Percentiles rank a stretch among this genome's conserved stretches.
Conservation (phyloP, 73 alveolate genomes). For the Urostyla sp. region DNA sequence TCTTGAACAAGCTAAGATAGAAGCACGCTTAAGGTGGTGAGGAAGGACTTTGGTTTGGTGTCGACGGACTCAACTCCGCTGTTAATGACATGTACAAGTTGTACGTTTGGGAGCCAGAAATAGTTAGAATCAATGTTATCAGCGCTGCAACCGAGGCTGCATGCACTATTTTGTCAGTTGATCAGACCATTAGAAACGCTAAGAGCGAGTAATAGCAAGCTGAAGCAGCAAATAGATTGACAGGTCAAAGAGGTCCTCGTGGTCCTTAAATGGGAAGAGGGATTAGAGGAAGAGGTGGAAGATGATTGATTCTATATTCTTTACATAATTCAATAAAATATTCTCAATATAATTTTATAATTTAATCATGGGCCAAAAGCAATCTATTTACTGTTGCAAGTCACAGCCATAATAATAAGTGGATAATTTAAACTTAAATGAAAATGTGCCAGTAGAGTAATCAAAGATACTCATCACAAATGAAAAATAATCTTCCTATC, state of each 20-base stretch:
- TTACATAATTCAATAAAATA: too few relatives aligned
- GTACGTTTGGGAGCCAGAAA: constrained; percentile 72
- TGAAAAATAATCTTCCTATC: too few relatives aligned
- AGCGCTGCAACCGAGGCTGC: constrained; percentile 90
- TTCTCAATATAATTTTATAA: too few relatives aligned
- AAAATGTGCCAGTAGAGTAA: too few relatives aligned
- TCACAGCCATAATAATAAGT: too few relatives aligned
- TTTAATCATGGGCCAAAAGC: too few relatives aligned
- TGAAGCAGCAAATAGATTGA: constrained; percentile 58
- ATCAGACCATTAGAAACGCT: constrained; percentile 94
- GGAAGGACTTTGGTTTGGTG: constrained; percentile 95
- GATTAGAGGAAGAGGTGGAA: constrained; percentile 63
- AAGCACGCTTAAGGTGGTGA: constrained; percentile 92
- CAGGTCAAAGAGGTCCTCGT: constrained; percentile 15
- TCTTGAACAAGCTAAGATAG: constrained; percentile 91
- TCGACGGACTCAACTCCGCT: constrained; percentile 83
- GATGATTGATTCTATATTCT: too few relatives aligned
- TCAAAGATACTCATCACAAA: too few relatives aligned
- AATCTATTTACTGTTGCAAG: too few relatives aligned
- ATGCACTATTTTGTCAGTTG: constrained; percentile 93
- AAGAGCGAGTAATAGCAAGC: constrained; percentile 75
- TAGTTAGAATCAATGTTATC: constrained; percentile 63
- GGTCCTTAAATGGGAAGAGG: constrained; percentile 67
- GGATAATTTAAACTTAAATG: too few relatives aligned
- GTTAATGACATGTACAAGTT: constrained; percentile 65